Evolutionary conservation across 495 filamentous ascomycete genomes (phyloP).

Genomic region (Aspergillus affinis): DNA sequence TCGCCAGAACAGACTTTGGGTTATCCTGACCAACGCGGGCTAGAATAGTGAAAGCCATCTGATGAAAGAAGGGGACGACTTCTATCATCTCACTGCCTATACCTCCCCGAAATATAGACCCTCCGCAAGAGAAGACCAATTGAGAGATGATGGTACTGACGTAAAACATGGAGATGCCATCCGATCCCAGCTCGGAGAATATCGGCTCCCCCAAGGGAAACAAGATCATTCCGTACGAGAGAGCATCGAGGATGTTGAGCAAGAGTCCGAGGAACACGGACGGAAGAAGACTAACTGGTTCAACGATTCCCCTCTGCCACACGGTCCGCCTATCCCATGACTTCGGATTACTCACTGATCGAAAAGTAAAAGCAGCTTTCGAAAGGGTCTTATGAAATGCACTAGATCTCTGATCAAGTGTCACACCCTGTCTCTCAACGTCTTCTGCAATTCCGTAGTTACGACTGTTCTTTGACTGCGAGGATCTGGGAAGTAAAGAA

Average conservation of each 20-base stretch:
- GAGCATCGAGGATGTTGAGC: constrained; percentile 87
- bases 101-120: constrained; percentile 86
- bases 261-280: constrained; percentile 85
- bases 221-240: constrained; percentile 96
- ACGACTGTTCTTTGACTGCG: constrained; percentile 19
- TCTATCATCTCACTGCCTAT: constrained; percentile 99
- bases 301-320: constrained; percentile 61
- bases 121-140: constrained; percentile 80
- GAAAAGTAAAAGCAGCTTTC: constrained; percentile 26
- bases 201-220: constrained; percentile 86
- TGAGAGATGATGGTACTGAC: constrained; percentile 95
- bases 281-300: constrained; percentile 70
- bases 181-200: constrained; percentile 79
- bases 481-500: constrained; percentile 40
- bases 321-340: constrained; percentile 67
- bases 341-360: constrained; percentile 56
- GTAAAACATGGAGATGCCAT: constrained; percentile 98
- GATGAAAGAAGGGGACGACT: constrained; percentile 96
- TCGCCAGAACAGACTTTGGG: constrained; percentile 81
- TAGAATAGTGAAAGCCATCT: constrained; percentile 91
- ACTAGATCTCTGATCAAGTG: constrained; percentile 14
- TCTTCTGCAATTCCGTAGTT: constrained; percentile 38
- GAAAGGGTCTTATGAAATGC: constrained; percentile 24
- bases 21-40: constrained; percentile 74
- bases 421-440: constrained; percentile 38